A percentile compares a stretch with the other conserved stretches of the same genome.
phyloP scores from a whole-genome alignment of 495 filamentous ascomycete species.

The Neurospora tetrasperma region DNA sequence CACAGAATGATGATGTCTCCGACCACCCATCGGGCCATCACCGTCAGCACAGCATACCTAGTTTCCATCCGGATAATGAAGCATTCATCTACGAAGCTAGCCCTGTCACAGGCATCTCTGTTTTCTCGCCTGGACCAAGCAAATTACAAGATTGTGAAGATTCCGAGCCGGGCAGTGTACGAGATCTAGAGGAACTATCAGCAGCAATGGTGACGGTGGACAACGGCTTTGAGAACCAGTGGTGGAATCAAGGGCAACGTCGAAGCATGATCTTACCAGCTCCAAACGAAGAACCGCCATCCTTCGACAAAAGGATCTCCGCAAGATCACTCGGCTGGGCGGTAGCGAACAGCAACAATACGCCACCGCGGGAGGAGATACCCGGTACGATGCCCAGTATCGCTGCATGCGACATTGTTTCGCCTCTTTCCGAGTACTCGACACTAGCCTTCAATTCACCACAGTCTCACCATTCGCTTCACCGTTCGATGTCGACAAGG shows the following conservation, averaged over 20 bases:
- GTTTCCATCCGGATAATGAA: conserved; percentile 2
- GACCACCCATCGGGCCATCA: background rate
- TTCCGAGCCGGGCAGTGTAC: conserved; percentile 14
- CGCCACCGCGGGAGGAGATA: background rate
- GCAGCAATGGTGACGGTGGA: conserved; percentile 48
- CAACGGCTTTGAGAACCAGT: conserved; percentile 42
- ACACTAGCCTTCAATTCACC: background rate
- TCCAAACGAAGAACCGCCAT: background rate
- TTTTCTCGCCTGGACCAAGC: conserved; percentile 16
- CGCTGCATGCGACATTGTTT: background rate
- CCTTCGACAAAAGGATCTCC: background rate
- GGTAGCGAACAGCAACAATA: conserved; percentile 1
- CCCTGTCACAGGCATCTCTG: conserved; percentile 15
- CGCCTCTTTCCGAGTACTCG: conserved; percentile 4
- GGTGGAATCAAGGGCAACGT: conserved; percentile 36
- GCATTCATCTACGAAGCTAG: conserved; percentile 11
- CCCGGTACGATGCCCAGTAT: background rate
- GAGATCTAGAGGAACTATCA: conserved; percentile 38
- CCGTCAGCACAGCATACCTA: conserved; percentile 2
- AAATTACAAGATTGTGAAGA: background rate
- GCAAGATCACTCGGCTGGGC: conserved; percentile 10
- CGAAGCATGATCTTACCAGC: conserved; percentile 10
- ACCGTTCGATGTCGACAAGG: conserved; percentile 19
- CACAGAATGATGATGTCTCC: conserved; percentile 7
- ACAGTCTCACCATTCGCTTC: conserved; percentile 5